Percentiles rank a stretch among this genome's conserved stretches.
These are phyloP conservation scores for Wallacemonas sp. DNA, from an alignment of 208 protist species.

Conservation along the genomic window DNA sequence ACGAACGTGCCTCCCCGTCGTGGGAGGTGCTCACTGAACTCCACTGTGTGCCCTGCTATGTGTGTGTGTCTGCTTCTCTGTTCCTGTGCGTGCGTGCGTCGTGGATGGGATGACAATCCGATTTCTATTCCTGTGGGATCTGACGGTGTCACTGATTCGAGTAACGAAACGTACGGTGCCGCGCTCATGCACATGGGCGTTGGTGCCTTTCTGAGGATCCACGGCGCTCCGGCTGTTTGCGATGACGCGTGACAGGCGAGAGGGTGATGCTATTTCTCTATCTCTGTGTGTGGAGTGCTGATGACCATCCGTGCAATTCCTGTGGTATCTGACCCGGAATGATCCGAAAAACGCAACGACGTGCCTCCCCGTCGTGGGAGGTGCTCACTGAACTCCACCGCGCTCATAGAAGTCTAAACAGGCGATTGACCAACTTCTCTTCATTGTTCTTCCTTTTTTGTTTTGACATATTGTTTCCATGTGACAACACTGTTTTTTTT, in stretches of 20 bases:
- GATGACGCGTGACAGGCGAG: too few relatives aligned
- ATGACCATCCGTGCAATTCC: conserved; percentile 61
- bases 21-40: conserved; percentile 14
- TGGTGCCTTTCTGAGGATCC: conserved; percentile 14
- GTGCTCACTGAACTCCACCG: conserved; percentile 15
- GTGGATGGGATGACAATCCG: conserved; percentile 16
- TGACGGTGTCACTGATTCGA: conserved; percentile 17
- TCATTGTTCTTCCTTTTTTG: too few relatives aligned
- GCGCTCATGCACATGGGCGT: conserved; percentile 16
- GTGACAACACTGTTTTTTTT: too few relatives aligned
- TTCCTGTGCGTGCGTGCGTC: background rate
- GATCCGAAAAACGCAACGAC: conserved; percentile 56
- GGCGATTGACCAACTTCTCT: too few relatives aligned
- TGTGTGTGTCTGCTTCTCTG: conserved; percentile 16
- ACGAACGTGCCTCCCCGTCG: conserved; percentile 33
- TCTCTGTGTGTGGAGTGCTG: conserved; percentile 7
- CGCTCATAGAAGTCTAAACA: too few relatives aligned
- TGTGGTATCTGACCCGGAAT: conserved; percentile 75
- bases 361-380: conserved; percentile 21
- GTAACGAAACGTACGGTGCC: conserved; percentile 16
- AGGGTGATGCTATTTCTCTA: too few relatives aligned
- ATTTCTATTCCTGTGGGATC: conserved; percentile 20
- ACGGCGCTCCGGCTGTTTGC: conserved; percentile 1
- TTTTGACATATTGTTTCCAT: too few relatives aligned
- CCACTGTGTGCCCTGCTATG: conserved; percentile 13